Evolutionary conservation across 1,284 basidiomycete genomes (phyloP).

Genomic region (Cryptococcus floricola): DNA sequence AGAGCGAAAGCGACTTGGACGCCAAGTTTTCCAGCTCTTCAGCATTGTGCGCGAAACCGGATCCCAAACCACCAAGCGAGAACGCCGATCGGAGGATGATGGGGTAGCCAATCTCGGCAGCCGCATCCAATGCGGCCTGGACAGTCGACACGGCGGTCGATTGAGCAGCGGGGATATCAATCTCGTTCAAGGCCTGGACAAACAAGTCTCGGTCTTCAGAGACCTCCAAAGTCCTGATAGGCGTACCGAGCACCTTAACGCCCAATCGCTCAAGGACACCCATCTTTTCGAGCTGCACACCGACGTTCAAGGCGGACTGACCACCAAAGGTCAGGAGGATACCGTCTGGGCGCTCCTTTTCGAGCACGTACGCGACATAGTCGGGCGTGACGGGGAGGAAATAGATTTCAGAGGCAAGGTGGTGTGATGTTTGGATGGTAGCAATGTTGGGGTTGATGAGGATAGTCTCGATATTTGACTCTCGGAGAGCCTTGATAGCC

Average conservation of each 20-base stretch:
- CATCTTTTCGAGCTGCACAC: constrained; percentile 96
- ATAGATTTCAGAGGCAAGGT: constrained; percentile 94
- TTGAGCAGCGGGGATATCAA: constrained; percentile 94
- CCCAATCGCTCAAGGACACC: constrained; percentile 92
- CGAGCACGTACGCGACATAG: constrained; percentile 96
- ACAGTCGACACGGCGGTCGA: constrained; percentile 98
- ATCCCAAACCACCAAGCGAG: constrained; percentile 96
- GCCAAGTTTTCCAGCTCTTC: constrained; percentile 93
- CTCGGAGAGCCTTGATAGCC: constrained; percentile 94
- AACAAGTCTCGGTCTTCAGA: constrained; percentile 98
- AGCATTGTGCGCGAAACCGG: constrained; percentile 93
- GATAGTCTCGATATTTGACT: constrained; percentile 91
- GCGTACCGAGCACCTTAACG: constrained; percentile 91
- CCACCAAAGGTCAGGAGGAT: constrained; percentile 97
- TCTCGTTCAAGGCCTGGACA: constrained; percentile 95
- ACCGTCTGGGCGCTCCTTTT: constrained; percentile 97
- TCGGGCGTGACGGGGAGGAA: constrained; percentile 96
- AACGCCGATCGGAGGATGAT: constrained; percentile 98
- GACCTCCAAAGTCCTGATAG: constrained; percentile 88
- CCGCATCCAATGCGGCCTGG: constrained; percentile 84
- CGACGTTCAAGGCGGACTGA: constrained; percentile 96
- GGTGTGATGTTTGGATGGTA: constrained; percentile 94
- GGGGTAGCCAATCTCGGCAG: constrained; percentile 89
- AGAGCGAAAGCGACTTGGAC: constrained; percentile 84
- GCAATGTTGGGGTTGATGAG: constrained; percentile 98